phyloP scores from a whole-genome alignment of 1,284 basidiomycete genomes.

The Malassezia equina region DNA sequence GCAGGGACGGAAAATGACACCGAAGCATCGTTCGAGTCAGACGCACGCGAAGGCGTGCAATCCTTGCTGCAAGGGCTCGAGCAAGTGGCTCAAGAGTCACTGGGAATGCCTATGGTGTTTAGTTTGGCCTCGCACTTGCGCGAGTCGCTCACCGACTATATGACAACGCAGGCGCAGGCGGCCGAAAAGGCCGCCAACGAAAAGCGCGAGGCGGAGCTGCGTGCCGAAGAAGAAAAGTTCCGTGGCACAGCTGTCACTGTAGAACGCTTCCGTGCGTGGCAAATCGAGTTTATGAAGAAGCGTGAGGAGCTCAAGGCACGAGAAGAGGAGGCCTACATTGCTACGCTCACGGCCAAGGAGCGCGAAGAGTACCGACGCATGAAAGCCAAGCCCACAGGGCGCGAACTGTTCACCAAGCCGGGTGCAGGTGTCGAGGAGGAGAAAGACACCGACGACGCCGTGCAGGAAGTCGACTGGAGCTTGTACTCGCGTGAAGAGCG shows the following conservation, averaged over 20 bases:
- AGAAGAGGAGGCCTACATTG: slow-evolving; percentile 73
- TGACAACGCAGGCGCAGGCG: slow-evolving; percentile 55
- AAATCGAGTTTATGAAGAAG: slow-evolving; percentile 57
- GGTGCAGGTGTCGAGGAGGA: slow-evolving; percentile 26
- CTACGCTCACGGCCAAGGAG: slow-evolving; percentile 65
- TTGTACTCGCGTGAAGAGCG: slow-evolving; percentile 36
- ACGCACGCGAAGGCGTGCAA: slow-evolving; percentile 9
- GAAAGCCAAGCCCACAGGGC: slow-evolving; percentile 59
- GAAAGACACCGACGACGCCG: slow-evolving; percentile 27
- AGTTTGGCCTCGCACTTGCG: slow-evolving; percentile 77
- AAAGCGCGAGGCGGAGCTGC: slow-evolving; percentile 58
- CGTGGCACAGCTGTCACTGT: slow-evolving; percentile 79
- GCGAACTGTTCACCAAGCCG: slow-evolving; percentile 33
- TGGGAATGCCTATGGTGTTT: slow-evolving; percentile 97
- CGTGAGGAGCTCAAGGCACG: slow-evolving; percentile 53
- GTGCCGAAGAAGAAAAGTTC: slow-evolving; percentile 80
- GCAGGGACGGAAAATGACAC: slow-evolving; percentile 6
- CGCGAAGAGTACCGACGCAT: slow-evolving; percentile 72
- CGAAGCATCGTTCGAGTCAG: slow-evolving; percentile 50
- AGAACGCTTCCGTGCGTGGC: slow-evolving; percentile 73
- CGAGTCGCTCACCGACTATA: slow-evolving; percentile 59
- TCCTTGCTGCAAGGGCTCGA: slow-evolving; percentile 60
- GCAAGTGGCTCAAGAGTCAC: slow-evolving; percentile 68
- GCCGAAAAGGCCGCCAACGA: slow-evolving; percentile 54
- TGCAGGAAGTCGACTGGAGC: slow-evolving; percentile 37